Conservation (phyloP, 1,139 yeast species). For the Hyphopichia buzzinii region DNA sequence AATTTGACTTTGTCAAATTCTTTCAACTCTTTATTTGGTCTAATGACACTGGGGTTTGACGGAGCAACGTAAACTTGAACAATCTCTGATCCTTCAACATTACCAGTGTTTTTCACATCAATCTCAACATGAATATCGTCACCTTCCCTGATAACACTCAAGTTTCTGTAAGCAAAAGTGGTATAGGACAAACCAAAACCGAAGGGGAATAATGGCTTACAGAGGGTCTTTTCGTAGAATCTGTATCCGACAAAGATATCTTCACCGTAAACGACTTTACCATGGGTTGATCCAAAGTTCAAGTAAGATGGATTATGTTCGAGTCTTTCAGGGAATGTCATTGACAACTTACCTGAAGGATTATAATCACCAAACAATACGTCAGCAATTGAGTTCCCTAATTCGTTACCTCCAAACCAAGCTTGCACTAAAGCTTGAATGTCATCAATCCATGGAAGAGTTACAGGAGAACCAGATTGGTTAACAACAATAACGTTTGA, state of each 20-base stretch:
- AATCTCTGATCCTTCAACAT: constrained; percentile 40
- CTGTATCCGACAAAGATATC: constrained; percentile 27
- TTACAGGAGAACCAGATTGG: constrained; percentile 66
- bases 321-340: constrained; percentile 22
- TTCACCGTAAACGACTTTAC: constrained; percentile 25
- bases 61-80: constrained; percentile 46
- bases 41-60: constrained; percentile 35
- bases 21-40: constrained; percentile 57
- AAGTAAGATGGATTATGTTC: constrained; percentile 23
- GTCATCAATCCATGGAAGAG: constrained; percentile 54
- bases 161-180: constrained; percentile 13
- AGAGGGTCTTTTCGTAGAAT: constrained; percentile 21
- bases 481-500: constrained; percentile 53
- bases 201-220: constrained; percentile 21
- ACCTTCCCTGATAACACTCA: constrained; percentile 11
- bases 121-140: constrained; percentile 20
- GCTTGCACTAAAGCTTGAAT: constrained; percentile 51
- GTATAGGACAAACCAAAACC: constrained; percentile 27
- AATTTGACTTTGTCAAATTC: constrained; percentile 50
- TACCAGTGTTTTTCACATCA: constrained; percentile 40
- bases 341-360: constrained; percentile 25
- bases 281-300: constrained; percentile 21
- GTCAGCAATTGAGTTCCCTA: constrained; percentile 28
- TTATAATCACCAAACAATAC: constrained; percentile 28
- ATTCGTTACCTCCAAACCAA: constrained; percentile 29